Evolutionary conservation across 768 basidiomycete species (phyloP).

Genomic region (Tricholoma sp.): DNA sequence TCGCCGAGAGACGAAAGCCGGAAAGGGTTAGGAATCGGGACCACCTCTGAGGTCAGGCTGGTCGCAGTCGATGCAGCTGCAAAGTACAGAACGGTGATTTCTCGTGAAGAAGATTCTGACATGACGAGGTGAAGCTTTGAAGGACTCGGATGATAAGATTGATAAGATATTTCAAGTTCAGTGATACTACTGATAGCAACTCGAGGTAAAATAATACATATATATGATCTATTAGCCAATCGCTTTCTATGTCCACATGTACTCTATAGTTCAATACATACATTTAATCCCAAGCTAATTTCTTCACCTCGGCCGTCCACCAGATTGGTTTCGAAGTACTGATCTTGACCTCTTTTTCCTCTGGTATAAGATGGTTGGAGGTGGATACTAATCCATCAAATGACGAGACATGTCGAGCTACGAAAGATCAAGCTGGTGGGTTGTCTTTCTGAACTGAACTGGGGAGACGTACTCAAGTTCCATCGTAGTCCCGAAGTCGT

Average conservation of each 20-base stretch:
- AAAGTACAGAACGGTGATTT: conserved; percentile 50
- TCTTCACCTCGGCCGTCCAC: conserved; percentile 80
- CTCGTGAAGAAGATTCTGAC: conserved; percentile 6
- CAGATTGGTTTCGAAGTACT: conserved; percentile 80
- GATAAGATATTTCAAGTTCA: too few relatives aligned
- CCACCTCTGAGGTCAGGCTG: conserved; percentile 47
- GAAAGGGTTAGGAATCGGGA: conserved; percentile 42
- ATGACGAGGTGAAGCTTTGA: conserved; percentile 7
- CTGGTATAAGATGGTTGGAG: conserved; percentile 83
- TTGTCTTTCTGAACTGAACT: not conserved
- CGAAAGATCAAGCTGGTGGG: not conserved
- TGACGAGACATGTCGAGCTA: conserved; percentile 63
- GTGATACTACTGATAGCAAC: too few relatives aligned
- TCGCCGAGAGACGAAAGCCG: conserved; percentile 48
- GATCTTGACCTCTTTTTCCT: conserved; percentile 60
- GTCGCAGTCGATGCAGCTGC: conserved; percentile 67
- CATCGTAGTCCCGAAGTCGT: conserved; percentile 83
- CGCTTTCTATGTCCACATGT: too few relatives aligned
- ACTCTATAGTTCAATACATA: not conserved
- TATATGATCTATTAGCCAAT: not conserved
- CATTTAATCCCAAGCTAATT: conserved; percentile 11
- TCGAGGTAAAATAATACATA: too few relatives aligned
- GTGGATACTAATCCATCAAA: conserved; percentile 88
- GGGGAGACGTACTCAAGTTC: conserved; percentile 71
- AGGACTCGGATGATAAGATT: too few relatives aligned